phyloP scores from a whole-genome alignment of 768 basidiomycete species.

The Serendipita sp. region DNA sequence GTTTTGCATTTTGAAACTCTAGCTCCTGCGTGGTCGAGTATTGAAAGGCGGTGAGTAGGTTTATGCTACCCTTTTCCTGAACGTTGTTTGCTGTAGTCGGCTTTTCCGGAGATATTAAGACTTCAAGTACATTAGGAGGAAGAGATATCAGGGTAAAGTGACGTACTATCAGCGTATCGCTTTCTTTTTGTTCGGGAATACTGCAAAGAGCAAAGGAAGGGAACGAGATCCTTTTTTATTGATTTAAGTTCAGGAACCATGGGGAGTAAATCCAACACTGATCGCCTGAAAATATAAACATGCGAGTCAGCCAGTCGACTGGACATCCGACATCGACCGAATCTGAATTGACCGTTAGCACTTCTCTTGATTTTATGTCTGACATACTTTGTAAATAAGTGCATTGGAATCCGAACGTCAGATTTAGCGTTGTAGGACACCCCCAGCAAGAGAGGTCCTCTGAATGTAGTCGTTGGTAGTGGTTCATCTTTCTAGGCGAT shows the following conservation, averaged over 20 bases:
- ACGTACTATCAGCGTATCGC: slow-evolving; percentile 14
- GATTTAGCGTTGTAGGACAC: slow-evolving; percentile 50
- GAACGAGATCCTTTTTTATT: slow-evolving; percentile 76
- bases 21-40: slow-evolving; percentile 9
- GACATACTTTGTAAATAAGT: slow-evolving; percentile 48
- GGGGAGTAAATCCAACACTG: slow-evolving; percentile 53
- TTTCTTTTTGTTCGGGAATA: slow-evolving; percentile 26
- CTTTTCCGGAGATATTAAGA: background rate
- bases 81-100: slow-evolving; percentile 1
- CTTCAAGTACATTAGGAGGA: slow-evolving; percentile 1
- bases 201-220: slow-evolving; percentile 80
- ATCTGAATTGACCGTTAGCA: background rate
- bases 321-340: slow-evolving; percentile 32
- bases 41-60: slow-evolving; percentile 8
- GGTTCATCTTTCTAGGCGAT: background rate
- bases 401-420: slow-evolving; percentile 61
- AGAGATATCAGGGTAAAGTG: slow-evolving; percentile 5
- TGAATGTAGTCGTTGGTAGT: background rate
- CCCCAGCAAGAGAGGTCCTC: slow-evolving; percentile 20
- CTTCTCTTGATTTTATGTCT: slow-evolving; percentile 7
- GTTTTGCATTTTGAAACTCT: background rate
- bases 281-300: slow-evolving; percentile 71
- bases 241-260: slow-evolving; percentile 54
- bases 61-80: background rate
- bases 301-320: slow-evolving; percentile 67